A percentile compares a stretch with the other conserved stretches of the same genome.
Evolutionary conservation across 129 eudicot genomes (phyloP).

Genomic region (Arctium minus): DNA sequence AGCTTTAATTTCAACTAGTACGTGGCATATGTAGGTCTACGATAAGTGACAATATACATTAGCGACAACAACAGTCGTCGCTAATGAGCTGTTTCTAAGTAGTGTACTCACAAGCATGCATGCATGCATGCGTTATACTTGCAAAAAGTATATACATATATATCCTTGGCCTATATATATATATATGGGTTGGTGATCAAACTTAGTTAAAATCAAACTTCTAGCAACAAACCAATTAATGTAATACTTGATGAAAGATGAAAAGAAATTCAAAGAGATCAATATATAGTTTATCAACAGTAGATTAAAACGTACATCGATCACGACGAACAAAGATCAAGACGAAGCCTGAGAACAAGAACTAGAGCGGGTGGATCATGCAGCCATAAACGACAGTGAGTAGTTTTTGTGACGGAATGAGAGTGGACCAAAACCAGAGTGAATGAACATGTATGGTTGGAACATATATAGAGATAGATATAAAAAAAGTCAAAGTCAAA

Average conservation of each 20-base stretch:
- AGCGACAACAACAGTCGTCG: neutral
- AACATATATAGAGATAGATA: neutral
- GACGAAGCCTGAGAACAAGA: neutral
- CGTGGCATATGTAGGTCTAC: neutral
- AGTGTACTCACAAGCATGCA: slow-evolving; percentile 1
- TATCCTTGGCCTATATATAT: neutral
- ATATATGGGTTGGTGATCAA: neutral
- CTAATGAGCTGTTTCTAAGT: neutral
- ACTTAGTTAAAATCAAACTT: neutral
- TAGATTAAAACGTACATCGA: neutral
- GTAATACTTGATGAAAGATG: neutral
- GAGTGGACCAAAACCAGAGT: slow-evolving; percentile 2
- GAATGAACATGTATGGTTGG: slow-evolving; percentile 13
- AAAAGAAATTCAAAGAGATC: neutral
- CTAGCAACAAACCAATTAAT: neutral
- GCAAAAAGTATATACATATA: too few relatives aligned
- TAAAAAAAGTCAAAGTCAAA: slow-evolving; percentile 19
- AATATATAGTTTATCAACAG: neutral
- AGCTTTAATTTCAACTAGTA: neutral
- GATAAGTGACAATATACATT: neutral
- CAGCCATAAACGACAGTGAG: neutral
- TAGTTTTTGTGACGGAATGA: slow-evolving; percentile 6
- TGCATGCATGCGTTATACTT: neutral
- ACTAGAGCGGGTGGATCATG: neutral
- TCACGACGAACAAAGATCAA: neutral